Percentiles rank a stretch among this genome's conserved stretches.
phyloP scores from a whole-genome alignment of 345 rosid genomes.

The Dipteronia dyeriana region DNA sequence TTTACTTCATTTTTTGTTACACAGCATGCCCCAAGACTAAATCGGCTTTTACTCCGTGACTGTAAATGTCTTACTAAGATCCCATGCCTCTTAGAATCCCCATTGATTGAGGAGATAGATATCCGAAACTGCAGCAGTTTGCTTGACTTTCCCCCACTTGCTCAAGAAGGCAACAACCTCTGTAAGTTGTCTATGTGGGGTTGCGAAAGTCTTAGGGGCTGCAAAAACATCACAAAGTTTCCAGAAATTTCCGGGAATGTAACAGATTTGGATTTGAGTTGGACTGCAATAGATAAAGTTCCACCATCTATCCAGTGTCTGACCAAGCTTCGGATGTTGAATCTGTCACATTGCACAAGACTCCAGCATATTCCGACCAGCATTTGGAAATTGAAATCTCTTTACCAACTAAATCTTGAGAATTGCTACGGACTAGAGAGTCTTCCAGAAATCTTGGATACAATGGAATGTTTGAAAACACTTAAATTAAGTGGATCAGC shows the following conservation, averaged over 20 bases:
- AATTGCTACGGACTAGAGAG: too few relatives aligned
- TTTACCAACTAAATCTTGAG: too few relatives aligned
- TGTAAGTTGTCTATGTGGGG: background rate
- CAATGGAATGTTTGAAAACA: too few relatives aligned
- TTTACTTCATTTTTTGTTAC: background rate
- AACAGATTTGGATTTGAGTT: too few relatives aligned
- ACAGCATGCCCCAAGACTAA: background rate
- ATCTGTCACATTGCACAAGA: too few relatives aligned
- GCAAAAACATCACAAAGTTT: background rate
- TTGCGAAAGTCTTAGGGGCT: background rate
- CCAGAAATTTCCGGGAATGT: background rate
- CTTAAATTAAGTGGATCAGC: too few relatives aligned
- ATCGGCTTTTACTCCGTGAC: background rate
- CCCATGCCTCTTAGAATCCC: background rate
- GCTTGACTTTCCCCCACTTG: background rate
- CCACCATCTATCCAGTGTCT: too few relatives aligned
- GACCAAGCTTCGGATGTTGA: too few relatives aligned
- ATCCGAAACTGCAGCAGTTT: background rate
- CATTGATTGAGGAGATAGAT: background rate
- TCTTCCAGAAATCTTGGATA: too few relatives aligned
- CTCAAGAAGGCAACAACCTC: background rate
- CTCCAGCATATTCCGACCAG: too few relatives aligned
- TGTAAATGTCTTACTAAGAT: background rate
- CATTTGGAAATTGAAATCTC: too few relatives aligned
- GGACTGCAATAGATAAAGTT: too few relatives aligned